These are phyloP conservation scores for Skeletonema potamos DNA, from an alignment of 108 stramenopile genomes.

Conservation along the genomic window DNA sequence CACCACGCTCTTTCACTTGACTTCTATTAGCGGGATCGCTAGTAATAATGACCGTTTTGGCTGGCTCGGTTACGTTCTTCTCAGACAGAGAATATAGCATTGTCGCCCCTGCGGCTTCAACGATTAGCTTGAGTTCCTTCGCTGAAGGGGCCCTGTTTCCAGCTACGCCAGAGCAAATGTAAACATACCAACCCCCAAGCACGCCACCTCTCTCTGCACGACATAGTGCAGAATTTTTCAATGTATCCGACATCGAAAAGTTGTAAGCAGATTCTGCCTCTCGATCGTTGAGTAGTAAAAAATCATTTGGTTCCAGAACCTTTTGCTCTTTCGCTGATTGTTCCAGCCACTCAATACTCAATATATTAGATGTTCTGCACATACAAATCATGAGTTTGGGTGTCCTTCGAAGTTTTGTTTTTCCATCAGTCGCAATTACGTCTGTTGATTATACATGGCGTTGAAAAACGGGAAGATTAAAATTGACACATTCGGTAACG, in stretches of 20 bases:
- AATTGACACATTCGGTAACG: background rate
- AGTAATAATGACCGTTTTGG: conserved; percentile 39
- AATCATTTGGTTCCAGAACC: conserved; percentile 26
- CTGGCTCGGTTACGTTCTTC: conserved; percentile 17
- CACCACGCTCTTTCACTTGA: conserved; percentile 26
- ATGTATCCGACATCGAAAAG: conserved; percentile 39
- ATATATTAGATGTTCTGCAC: conserved; percentile 6
- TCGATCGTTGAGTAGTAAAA: conserved; percentile 31
- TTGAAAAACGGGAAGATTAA: background rate
- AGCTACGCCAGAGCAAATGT: conserved; percentile 45
- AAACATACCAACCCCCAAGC: conserved; percentile 35
- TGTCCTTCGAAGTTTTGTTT: conserved; percentile 9
- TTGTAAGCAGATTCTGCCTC: conserved; percentile 40
- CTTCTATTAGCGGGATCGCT: conserved; percentile 31
- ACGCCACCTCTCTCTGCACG: conserved; percentile 32
- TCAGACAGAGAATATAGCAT: conserved; percentile 31
- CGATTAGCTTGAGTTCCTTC: conserved; percentile 36
- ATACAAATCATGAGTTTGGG: conserved; percentile 19
- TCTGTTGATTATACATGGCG: background rate
- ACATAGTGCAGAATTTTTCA: conserved; percentile 9
- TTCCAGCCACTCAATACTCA: conserved; percentile 37
- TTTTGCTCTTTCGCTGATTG: conserved; percentile 31
- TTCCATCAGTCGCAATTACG: conserved; percentile 3
- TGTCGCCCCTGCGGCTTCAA: conserved; percentile 48
- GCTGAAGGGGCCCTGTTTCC: conserved; percentile 42